Percentiles rank a stretch among this genome's conserved stretches.
Conservation (phyloP, 441 rosid species). For the Corymbia calophylla region DNA sequence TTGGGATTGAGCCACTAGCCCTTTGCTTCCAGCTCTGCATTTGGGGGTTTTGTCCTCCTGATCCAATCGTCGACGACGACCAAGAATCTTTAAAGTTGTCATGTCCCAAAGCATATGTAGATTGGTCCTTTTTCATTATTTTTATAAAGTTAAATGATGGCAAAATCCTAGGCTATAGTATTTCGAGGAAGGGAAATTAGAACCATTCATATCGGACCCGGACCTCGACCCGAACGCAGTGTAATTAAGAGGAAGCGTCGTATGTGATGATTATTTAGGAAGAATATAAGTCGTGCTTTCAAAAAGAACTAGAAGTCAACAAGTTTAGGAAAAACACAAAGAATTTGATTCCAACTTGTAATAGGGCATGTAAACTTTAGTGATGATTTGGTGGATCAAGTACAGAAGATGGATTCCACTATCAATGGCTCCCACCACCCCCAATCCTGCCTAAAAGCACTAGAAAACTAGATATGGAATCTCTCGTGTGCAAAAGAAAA, state of each 20-base stretch:
- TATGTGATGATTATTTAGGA: not conserved
- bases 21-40: not conserved
- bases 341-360: not conserved
- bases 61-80: not conserved
- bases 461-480: not conserved
- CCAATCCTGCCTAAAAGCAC: not conserved
- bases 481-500: not conserved
- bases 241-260: not conserved
- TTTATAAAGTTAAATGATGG: not conserved
- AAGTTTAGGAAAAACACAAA: not conserved
- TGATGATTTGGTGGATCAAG: not conserved
- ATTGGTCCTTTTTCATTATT: not conserved
- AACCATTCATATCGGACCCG: not conserved
- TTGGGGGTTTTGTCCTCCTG: not conserved
- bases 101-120: not conserved
- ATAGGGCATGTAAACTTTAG: not conserved
- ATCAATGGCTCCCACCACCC: not conserved
- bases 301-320: not conserved
- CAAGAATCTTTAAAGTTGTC: not conserved
- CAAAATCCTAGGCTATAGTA: not conserved
- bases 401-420: not conserved
- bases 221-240: not conserved
- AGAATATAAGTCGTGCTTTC: not conserved
- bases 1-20: conserved; percentile 34
- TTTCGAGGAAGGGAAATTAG: not conserved